phyloP scores from a whole-genome alignment of 768 basidiomycete genomes.

The Mycena epipterygia region DNA sequence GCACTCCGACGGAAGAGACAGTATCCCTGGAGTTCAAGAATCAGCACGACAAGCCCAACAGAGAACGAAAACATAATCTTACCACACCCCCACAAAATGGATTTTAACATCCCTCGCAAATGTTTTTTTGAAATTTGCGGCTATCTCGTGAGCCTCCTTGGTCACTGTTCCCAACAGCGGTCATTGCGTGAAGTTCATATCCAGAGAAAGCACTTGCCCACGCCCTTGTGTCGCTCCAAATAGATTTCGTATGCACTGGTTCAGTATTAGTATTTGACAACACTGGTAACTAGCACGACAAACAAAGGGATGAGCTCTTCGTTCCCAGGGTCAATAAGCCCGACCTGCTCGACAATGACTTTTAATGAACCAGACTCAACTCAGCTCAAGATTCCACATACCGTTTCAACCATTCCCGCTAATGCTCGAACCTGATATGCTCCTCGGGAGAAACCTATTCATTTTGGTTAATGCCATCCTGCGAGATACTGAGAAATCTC shows the following conservation, averaged over 20 bases:
- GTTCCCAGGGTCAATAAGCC: constrained; percentile 3
- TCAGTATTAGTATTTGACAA: neutral
- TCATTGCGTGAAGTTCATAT: too few species aligned
- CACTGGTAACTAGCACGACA: neutral
- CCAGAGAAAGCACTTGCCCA: neutral
- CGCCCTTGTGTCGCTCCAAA: constrained; percentile 6
- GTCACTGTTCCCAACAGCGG: too few species aligned
- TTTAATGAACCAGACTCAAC: neutral
- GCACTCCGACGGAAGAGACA: neutral
- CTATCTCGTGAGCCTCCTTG: too few species aligned
- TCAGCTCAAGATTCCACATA: neutral
- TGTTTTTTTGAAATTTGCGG: neutral
- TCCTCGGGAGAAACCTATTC: neutral
- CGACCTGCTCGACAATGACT: neutral
- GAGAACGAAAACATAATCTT: neutral
- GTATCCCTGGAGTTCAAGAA: neutral
- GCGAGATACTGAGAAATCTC: neutral
- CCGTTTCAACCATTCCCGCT: constrained; percentile 3
- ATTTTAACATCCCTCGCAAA: neutral
- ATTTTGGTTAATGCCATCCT: neutral
- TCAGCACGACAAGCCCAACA: neutral
- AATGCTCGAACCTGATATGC: constrained; percentile 2
- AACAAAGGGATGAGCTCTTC: neutral
- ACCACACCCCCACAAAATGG: too few species aligned
- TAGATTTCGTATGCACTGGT: constrained; percentile 9